phyloP scores from a whole-genome alignment of 2,329 filamentous ascomycete genomes.

The Pseudofabraea citricarpa region DNA sequence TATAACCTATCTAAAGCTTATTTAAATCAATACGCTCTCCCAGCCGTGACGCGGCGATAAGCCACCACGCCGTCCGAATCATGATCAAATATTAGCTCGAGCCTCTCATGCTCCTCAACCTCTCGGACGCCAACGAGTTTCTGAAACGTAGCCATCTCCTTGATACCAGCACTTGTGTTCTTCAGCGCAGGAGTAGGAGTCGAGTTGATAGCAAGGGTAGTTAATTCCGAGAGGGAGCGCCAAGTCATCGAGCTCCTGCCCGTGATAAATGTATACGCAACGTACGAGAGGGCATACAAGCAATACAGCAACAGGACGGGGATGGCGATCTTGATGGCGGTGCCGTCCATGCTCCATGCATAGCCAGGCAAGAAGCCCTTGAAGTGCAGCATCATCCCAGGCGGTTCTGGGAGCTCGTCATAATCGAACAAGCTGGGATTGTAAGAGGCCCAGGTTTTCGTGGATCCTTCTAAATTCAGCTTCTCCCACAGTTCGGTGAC shows the following conservation, averaged over 20 bases:
- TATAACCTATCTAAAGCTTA: too few relatives aligned
- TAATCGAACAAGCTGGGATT: not conserved
- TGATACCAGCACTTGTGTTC: not conserved
- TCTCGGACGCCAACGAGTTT: conserved; percentile 38
- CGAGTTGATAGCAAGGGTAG: not conserved
- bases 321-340: not conserved
- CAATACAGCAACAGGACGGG: not conserved
- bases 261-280: not conserved
- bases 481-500: not conserved
- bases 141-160: conserved; percentile 24
- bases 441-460: not conserved
- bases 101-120: conserved; percentile 44
- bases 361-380: not conserved
- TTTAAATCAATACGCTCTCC: too few relatives aligned
- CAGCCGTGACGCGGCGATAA: too few relatives aligned
- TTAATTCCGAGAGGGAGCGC: not conserved
- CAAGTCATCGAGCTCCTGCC: not conserved
- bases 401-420: not conserved
- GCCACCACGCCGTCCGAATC: too few relatives aligned
- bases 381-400: not conserved
- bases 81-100: conserved; percentile 40
- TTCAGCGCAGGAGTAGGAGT: not conserved
- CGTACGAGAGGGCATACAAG: not conserved
- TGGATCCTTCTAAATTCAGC: not conserved
- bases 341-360: not conserved